Conservation (phyloP, 1,139 yeast genomes). For the Lodderomyces metapsilosis region DNA sequence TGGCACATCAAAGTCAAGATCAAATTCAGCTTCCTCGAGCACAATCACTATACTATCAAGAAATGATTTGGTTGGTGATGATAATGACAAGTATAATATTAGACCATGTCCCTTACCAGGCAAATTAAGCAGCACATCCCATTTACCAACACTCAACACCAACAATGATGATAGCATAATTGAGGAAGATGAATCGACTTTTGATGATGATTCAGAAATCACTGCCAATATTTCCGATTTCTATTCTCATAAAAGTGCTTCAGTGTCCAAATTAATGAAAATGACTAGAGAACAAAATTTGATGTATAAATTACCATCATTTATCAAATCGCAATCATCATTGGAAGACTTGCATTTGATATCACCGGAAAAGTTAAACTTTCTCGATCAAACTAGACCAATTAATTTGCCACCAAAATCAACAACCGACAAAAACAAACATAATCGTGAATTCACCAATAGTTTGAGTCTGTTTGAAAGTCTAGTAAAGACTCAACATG, state of each 20-base stretch:
- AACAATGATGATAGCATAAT: conserved; percentile 19
- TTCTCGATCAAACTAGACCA: conserved; percentile 45
- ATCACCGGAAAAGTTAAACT: conserved; percentile 41
- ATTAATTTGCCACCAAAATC: conserved; percentile 47
- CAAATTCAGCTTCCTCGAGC: conserved; percentile 3
- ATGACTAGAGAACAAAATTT: conserved; percentile 33
- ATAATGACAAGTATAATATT: conserved; percentile 27
- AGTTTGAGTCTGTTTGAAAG: conserved; percentile 33
- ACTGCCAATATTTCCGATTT: conserved; percentile 37
- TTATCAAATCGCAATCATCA: conserved; percentile 41
- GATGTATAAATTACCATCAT: conserved; percentile 40
- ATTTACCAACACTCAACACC: conserved; percentile 11
- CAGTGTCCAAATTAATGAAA: conserved; percentile 33
- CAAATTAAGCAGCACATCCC: conserved; percentile 18
- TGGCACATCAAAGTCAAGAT: background rate
- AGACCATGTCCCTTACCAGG: conserved; percentile 43
- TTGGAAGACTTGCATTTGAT: conserved; percentile 40
- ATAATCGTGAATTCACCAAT: conserved; percentile 38
- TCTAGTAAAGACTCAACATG: conserved; percentile 22
- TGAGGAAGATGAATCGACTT: conserved; percentile 13
- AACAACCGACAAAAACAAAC: conserved; percentile 34
- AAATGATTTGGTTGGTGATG: conserved; percentile 28
- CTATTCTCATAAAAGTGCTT: conserved; percentile 37
- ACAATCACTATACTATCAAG: conserved; percentile 19
- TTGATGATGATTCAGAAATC: conserved; percentile 34